phyloP scores from a whole-genome alignment of 768 basidiomycete species.

The Mrakia frigida region DNA sequence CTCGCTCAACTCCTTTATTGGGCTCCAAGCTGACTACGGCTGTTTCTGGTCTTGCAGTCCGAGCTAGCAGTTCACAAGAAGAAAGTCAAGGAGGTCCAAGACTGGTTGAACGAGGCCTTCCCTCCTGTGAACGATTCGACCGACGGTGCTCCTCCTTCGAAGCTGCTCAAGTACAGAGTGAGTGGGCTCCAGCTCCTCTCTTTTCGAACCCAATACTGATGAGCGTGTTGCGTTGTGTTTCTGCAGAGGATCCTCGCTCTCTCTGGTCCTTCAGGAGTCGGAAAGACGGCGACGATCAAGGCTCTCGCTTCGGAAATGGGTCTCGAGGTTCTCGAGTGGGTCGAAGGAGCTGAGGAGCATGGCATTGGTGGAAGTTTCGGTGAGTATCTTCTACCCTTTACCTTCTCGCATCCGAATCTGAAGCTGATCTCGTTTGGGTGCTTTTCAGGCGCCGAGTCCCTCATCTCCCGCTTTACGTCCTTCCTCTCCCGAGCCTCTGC shows the following conservation, averaged over 20 bases:
- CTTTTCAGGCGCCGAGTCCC: constrained; percentile 45
- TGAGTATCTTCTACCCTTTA: too few relatives aligned
- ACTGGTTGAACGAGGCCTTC: constrained; percentile 39
- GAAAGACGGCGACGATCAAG: constrained; percentile 79
- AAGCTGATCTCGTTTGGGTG: too few relatives aligned
- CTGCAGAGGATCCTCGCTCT: constrained; percentile 71
- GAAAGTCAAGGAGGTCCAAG: constrained; percentile 42
- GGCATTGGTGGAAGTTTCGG: constrained; percentile 43
- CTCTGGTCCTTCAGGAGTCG: constrained; percentile 83
- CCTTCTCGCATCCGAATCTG: too few relatives aligned
- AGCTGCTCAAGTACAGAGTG: constrained; percentile 65
- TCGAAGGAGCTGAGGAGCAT: constrained; percentile 59
- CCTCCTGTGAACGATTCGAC: constrained; percentile 24
- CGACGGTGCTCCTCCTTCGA: constrained; percentile 34
- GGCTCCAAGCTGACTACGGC: background rate
- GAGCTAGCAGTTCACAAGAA: constrained; percentile 41
- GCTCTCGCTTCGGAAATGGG: constrained; percentile 68
- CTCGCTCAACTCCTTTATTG: background rate
- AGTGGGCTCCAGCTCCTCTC: constrained; percentile 37
- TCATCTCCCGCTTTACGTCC: constrained; percentile 60
- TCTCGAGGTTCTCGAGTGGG: constrained; percentile 82
- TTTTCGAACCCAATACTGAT: background rate
- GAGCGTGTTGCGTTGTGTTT: background rate
- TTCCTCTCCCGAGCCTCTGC: constrained; percentile 58
- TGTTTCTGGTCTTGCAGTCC: background rate